These are phyloP conservation scores for Monosporascus sp. DNA, from an alignment of 2,329 filamentous ascomycete genomes.

Conservation along the genomic window DNA sequence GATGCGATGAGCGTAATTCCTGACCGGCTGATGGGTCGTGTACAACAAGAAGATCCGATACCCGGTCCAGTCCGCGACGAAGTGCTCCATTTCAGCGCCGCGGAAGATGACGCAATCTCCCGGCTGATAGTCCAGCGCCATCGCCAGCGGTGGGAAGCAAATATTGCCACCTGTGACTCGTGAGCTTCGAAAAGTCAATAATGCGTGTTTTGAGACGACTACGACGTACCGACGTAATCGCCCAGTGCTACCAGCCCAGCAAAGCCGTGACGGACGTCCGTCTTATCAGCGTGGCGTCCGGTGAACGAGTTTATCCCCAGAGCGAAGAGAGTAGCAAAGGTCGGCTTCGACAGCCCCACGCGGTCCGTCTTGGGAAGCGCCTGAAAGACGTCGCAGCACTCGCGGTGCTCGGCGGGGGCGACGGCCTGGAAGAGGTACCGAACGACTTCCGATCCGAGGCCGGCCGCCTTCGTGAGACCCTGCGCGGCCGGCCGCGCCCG, in stretches of 20 bases:
- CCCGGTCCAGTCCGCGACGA: constrained; percentile 8
- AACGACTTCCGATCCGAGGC: constrained; percentile 5
- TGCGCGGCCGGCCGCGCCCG: not conserved
- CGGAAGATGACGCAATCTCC: constrained; percentile 7
- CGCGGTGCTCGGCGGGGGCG: constrained; percentile 4
- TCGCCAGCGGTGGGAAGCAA: constrained; percentile 6
- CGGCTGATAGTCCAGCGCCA: constrained; percentile 2
- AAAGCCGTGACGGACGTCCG: constrained; percentile 6
- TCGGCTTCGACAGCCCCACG: constrained; percentile 2
- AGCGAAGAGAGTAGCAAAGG: constrained; percentile 1
- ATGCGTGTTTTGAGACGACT: not conserved
- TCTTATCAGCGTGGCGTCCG: constrained; percentile 4
- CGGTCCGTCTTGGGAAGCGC: not conserved
- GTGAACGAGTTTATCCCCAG: constrained; percentile 5
- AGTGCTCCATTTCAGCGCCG: constrained; percentile 8
- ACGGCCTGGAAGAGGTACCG: constrained; percentile 2
- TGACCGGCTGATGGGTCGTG: constrained; percentile 8
- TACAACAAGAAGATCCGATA: constrained; percentile 9
- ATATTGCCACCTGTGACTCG: constrained; percentile 3
- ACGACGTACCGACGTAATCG: constrained; percentile 4
- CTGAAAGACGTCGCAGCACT: constrained; percentile 3
- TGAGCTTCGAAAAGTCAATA: not conserved
- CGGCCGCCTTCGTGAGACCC: not conserved
- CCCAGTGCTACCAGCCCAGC: constrained; percentile 6
- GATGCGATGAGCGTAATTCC: constrained; percentile 6